A percentile compares a stretch with the other conserved stretches of the same genome.
Conservation (phyloP, 2,329 filamentous ascomycete genomes). For the Sarocladium kiliense region DNA sequence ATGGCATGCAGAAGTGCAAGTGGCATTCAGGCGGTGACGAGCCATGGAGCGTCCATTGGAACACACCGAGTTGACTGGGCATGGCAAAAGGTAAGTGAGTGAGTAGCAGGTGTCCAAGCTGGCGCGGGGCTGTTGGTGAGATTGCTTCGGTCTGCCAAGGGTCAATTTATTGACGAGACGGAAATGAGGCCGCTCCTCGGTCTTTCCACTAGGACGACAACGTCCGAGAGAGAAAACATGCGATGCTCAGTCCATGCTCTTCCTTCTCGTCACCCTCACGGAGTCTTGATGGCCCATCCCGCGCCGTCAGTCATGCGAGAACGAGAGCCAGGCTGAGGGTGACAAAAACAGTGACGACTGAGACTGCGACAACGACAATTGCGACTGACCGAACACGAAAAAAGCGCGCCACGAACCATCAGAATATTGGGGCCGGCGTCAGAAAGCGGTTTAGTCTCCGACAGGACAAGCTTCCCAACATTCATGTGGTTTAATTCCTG, state of each 20-base stretch:
- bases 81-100: no score
- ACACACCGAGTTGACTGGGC: no score
- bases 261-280: not conserved
- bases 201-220: not conserved
- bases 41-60: no score
- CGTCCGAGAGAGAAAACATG: not conserved
- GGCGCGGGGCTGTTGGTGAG: not conserved
- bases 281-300: no score
- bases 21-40: no score
- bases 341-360: not conserved
- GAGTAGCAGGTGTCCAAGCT: no score
- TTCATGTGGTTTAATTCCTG: not conserved
- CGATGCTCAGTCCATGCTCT: not conserved
- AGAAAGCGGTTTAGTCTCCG: conserved; percentile 8
- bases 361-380: not conserved
- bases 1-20: not conserved
- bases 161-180: not conserved
- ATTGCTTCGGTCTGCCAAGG: not conserved
- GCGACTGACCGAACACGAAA: not conserved
- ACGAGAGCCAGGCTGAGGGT: no score
- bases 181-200: not conserved
- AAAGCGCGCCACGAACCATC: not conserved
- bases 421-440: not conserved
- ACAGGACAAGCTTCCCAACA: conserved; percentile 1
- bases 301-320: no score